phyloP scores from a whole-genome alignment of 495 filamentous ascomycete species.

The Aspergillus kassunensis region DNA sequence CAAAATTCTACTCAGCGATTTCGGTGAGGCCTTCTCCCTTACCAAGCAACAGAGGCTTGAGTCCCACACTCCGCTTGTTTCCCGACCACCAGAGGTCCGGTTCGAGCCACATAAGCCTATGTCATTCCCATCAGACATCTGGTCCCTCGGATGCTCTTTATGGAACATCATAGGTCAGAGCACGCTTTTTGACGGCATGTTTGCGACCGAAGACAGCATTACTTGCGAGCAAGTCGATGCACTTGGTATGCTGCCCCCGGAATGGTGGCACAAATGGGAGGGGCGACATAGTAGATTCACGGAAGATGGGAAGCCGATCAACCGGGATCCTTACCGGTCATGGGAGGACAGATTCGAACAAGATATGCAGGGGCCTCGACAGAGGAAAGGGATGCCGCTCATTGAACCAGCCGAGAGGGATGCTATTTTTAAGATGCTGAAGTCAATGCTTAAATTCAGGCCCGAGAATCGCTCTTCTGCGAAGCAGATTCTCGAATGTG shows the following conservation, averaged over 20 bases:
- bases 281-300: too few species aligned
- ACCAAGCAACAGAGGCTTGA: slow-evolving; percentile 23
- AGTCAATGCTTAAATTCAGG: slow-evolving; percentile 33
- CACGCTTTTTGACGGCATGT: too few species aligned
- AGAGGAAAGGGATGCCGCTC: slow-evolving; percentile 5
- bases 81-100: too few species aligned
- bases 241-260: slow-evolving; percentile 27
- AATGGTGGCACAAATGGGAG: slow-evolving; percentile 30
- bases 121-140: too few species aligned
- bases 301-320: slow-evolving; percentile 16
- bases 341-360: slow-evolving; percentile 23
- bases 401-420: slow-evolving; percentile 25
- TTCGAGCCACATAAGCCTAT: too few species aligned
- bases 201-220: slow-evolving; percentile 31
- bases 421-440: slow-evolving; percentile 31
- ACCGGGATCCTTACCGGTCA: slow-evolving; percentile 14
- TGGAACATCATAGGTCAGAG: too few species aligned
- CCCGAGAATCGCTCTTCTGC: slow-evolving; percentile 27
- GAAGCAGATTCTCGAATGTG: slow-evolving; percentile 29
- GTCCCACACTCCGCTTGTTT: too few species aligned
- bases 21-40: slow-evolving; percentile 36
- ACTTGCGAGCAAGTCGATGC: slow-evolving; percentile 31
- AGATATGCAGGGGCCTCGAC: slow-evolving; percentile 21
- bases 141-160: too few species aligned
- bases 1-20: slow-evolving; percentile 36